Conservation (phyloP, 2,329 filamentous ascomycete species). For the Gnomoniopsis sp. region DNA sequence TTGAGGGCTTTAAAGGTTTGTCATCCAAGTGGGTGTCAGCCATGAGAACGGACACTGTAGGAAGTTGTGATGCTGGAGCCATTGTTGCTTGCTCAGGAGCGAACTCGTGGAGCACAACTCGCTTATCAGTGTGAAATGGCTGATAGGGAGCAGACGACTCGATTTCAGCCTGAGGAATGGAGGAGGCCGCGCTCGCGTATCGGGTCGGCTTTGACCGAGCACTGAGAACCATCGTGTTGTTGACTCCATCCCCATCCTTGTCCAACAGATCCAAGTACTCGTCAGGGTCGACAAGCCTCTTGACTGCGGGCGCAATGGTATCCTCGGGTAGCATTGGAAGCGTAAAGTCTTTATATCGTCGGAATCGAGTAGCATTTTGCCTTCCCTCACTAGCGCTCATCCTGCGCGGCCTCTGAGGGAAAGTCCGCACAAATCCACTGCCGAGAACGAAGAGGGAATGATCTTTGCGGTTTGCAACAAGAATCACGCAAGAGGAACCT, state of each 20-base stretch:
- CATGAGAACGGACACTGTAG: constrained; percentile 37
- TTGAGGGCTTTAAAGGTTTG: constrained; percentile 23
- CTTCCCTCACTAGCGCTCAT: constrained; percentile 51
- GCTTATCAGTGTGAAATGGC: constrained; percentile 88
- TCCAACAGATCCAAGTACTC: constrained; percentile 53
- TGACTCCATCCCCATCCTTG: constrained; percentile 50
- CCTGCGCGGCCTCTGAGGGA: constrained; percentile 56
- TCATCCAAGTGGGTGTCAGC: constrained; percentile 40
- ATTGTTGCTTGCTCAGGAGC: constrained; percentile 21
- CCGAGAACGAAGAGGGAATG: constrained; percentile 64
- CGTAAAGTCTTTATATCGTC: constrained; percentile 63
- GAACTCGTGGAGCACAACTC: constrained; percentile 75
- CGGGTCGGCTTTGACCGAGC: constrained; percentile 34
- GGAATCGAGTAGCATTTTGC: constrained; percentile 50
- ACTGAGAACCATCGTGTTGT: constrained; percentile 52
- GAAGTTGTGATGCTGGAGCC: constrained; percentile 23
- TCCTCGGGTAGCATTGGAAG: constrained; percentile 62
- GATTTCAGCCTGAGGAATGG: constrained; percentile 76
- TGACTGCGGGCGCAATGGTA: constrained; percentile 52
- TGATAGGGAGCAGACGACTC: constrained; percentile 95
- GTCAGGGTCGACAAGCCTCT: constrained; percentile 54
- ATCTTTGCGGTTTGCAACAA: constrained; percentile 60
- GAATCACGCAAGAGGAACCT: constrained; percentile 58
- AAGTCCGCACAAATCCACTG: constrained; percentile 63
- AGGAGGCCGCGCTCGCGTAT: constrained; percentile 53